Evolutionary conservation across 208 protist genomes (phyloP).

Genomic region (Blastocrithidia nonstop): DNA sequence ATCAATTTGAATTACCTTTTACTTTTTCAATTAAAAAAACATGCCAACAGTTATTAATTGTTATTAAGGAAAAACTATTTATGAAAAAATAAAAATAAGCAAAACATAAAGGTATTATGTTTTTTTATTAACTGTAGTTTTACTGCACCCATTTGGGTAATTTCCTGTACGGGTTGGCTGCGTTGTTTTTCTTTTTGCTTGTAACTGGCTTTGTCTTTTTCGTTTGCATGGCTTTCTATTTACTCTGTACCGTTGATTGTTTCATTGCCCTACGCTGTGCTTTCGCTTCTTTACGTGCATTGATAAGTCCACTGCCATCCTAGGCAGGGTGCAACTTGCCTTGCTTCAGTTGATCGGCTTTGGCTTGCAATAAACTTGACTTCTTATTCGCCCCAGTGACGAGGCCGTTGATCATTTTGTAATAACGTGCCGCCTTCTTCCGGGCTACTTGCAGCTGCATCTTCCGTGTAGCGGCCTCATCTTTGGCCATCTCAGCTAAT

Average conservation of each 20-base stretch:
- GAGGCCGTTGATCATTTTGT: conserved; percentile 81
- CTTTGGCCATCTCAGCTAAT: conserved; percentile 40
- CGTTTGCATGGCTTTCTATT: no score
- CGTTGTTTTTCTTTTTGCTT: conserved; percentile 39
- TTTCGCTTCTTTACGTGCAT: conserved; percentile 19
- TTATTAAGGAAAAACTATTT: no score
- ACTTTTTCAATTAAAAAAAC: no score
- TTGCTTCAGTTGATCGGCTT: conserved; percentile 62
- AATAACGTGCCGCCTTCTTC: conserved; percentile 82
- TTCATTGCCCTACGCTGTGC: no score
- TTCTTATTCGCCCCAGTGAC: conserved; percentile 47
- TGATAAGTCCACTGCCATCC: conserved; percentile 50
- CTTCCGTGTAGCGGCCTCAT: conserved; percentile 63
- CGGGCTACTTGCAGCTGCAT: conserved; percentile 84
- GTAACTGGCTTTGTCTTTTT: no score
- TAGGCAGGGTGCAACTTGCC: conserved; percentile 31
- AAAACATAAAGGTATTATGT: no score
- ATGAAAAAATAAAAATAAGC: no score
- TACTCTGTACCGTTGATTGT: no score
- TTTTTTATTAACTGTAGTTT: no score
- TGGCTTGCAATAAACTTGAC: conserved; percentile 32
- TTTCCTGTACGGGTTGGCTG: conserved; percentile 70
- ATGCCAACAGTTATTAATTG: no score
- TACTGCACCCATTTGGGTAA: conserved; percentile 80
- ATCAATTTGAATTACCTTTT: no score